These are phyloP conservation scores for Yamadazyma kitorensis DNA, from an alignment of 805 yeast genomes.

Conservation along the genomic window DNA sequence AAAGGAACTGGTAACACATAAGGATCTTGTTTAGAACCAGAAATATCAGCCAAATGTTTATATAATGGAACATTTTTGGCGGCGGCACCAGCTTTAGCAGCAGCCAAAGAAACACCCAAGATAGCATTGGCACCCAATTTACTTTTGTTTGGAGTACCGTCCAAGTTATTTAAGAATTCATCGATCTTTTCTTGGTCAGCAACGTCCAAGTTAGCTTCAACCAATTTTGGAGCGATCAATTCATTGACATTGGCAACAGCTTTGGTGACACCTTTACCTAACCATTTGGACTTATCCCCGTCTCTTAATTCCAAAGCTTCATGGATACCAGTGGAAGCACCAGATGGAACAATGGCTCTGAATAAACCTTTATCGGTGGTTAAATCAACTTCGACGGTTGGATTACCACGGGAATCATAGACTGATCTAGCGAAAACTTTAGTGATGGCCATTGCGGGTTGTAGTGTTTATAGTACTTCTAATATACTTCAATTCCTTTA, in stretches of 20 bases:
- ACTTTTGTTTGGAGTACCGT: constrained; percentile 96
- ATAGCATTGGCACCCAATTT: constrained; percentile 99
- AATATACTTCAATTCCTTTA: too few species aligned
- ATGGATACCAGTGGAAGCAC: constrained; percentile 99
- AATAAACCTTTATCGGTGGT: constrained; percentile 89
- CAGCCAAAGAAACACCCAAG: constrained; percentile 96
- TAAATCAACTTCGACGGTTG: constrained; percentile 98
- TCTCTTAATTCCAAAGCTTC: constrained; percentile 99
- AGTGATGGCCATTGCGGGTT: constrained; percentile 85
- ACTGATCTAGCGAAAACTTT: constrained; percentile 94
- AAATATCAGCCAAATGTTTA: constrained; percentile 80
- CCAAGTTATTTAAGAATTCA: constrained; percentile 79
- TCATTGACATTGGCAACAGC: constrained; percentile 96
- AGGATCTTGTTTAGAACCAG: constrained; percentile 72
- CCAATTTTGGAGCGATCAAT: constrained; percentile 89
- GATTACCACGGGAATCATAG: constrained; percentile 99
- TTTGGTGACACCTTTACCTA: constrained; percentile 97
- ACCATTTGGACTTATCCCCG: constrained; percentile 96
- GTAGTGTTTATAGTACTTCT: too few species aligned
- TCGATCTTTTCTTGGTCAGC: constrained; percentile 85
- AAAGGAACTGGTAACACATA: constrained; percentile 97
- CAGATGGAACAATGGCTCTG: constrained; percentile 98
- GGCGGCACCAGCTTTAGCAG: constrained; percentile 97
- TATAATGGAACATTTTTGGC: constrained; percentile 91
- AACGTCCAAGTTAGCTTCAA: constrained; percentile 79